Evolutionary conservation across 345 rosid species (phyloP), one percentile per base, ranked within the genome.

Genomic region (Lumnitzera racemosa): DNA sequence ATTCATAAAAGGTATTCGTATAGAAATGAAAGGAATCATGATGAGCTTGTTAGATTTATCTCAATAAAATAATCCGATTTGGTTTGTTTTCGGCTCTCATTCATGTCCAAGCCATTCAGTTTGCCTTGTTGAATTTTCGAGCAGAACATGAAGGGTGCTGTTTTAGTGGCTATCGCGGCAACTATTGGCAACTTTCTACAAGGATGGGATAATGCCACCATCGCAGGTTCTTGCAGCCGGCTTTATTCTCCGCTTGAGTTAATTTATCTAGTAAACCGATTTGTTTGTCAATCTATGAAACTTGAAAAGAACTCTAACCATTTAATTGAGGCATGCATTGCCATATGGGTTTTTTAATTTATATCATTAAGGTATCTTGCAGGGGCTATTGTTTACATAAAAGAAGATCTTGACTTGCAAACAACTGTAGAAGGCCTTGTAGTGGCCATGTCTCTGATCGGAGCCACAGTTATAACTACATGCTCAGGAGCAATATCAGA

Each of bases 191-290:
- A 85, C 84, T 86, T 89, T 80, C 80, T 89, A 62, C 96, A 86
- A 74, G 96, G 96, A 78, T 89, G 96, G 96, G 96, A 89, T 78
- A 89, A 86, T 75, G 96, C 96, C 56, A 86, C 94, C 11, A 89
- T 89, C 78, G 94, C 96, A 55, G 94, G 96, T 89, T 77, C 62
- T 68, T 64, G 20, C 49, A 57, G 66, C 27, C 66, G 15, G 13
- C n/a, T 16, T 59, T 41, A 15, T 1, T 61, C 49, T 77, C 10
- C 58, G 24, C 15, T 46, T 13, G 50, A 11, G 64, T 25, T 71
- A 51, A 63, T 60, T 55, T 74, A 64, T 50, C 25, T 53, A 25
- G 24, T 23, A 46, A 46, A 15, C n/a, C 24, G 0, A 2, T 9
- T n/a, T 23, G 24, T 53, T 53, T 29, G 29, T 53, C 27, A 53